phyloP scores from a whole-genome alignment of 2,329 filamentous ascomycete species.

The Chaetomium sp. region DNA sequence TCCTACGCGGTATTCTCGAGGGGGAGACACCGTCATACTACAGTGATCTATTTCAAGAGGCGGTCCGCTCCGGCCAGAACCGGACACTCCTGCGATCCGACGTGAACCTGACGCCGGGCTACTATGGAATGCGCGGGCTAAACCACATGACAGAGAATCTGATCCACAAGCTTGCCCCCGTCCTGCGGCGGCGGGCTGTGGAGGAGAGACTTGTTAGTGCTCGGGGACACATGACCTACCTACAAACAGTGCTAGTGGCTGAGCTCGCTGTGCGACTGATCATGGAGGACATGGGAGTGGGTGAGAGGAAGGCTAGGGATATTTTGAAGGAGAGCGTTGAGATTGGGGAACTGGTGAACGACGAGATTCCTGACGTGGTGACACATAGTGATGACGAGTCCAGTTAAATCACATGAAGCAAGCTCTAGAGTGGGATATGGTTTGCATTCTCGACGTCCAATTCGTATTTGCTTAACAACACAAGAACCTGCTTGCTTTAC shows the following conservation, averaged over 20 bases:
- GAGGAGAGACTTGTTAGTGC: slow-evolving; percentile 60
- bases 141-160: slow-evolving; percentile 66
- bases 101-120: slow-evolving; percentile 62
- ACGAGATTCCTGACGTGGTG: slow-evolving; percentile 52
- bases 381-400: slow-evolving; percentile 5
- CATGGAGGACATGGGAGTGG: slow-evolving; percentile 48
- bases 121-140: slow-evolving; percentile 73
- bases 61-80: slow-evolving; percentile 50
- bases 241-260: slow-evolving; percentile 70
- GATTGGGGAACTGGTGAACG: slow-evolving; percentile 62
- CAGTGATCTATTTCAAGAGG: slow-evolving; percentile 47
- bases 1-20: slow-evolving; percentile 54
- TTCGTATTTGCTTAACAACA: too few relatives aligned
- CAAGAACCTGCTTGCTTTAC: too few relatives aligned
- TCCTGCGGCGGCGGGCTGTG: slow-evolving; percentile 56
- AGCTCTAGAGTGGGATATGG: too few relatives aligned
- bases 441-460: too few relatives aligned
- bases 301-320: slow-evolving; percentile 37
- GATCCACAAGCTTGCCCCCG: slow-evolving; percentile 50
- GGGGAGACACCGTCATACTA: slow-evolving; percentile 53
- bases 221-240: slow-evolving; percentile 60
- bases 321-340: slow-evolving; percentile 61
- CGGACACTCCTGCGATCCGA: slow-evolving; percentile 54
- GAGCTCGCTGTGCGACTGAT: slow-evolving; percentile 55
- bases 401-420: slow-evolving; percentile 4